phyloP scores from a whole-genome alignment of 2,329 filamentous ascomycete genomes.

The Aspergillus eucalypticola region DNA sequence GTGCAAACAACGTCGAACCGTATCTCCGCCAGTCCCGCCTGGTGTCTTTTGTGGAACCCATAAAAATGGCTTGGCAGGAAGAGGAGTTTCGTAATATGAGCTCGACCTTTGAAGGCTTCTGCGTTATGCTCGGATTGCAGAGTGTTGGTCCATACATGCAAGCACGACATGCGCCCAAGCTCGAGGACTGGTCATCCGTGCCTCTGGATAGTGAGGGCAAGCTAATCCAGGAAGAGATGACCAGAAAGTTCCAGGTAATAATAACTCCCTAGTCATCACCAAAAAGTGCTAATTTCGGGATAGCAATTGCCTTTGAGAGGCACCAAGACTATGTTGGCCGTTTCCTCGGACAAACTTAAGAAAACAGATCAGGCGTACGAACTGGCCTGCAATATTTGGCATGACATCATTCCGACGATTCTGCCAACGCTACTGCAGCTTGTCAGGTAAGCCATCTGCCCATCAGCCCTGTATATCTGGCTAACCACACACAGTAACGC shows the following conservation, averaged over 20 bases:
- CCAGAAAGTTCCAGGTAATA: constrained; percentile 68
- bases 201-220: constrained; percentile 77
- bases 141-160: constrained; percentile 79
- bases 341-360: constrained; percentile 85
- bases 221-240: constrained; percentile 74
- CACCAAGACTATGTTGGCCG: constrained; percentile 89
- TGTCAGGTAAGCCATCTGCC: constrained; percentile 56
- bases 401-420: constrained; percentile 75
- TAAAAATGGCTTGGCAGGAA: constrained; percentile 77
- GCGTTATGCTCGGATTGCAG: constrained; percentile 73
- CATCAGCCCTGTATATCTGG: not conserved
- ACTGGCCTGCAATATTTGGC: constrained; percentile 79
- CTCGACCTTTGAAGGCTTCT: constrained; percentile 77
- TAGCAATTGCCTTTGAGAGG: constrained; percentile 75
- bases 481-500: constrained; percentile 63
- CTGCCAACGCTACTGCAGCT: constrained; percentile 85
- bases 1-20: constrained; percentile 72
- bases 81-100: constrained; percentile 67
- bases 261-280: not conserved
- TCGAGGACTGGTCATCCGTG: constrained; percentile 79
- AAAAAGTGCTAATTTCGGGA: constrained; percentile 9
- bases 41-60: constrained; percentile 75
- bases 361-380: constrained; percentile 71
- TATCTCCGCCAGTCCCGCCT: constrained; percentile 71
- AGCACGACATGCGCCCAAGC: constrained; percentile 68